These are phyloP conservation scores for Croton setiger DNA, from an alignment of 441 rosid genomes.

Conservation along the genomic window DNA sequence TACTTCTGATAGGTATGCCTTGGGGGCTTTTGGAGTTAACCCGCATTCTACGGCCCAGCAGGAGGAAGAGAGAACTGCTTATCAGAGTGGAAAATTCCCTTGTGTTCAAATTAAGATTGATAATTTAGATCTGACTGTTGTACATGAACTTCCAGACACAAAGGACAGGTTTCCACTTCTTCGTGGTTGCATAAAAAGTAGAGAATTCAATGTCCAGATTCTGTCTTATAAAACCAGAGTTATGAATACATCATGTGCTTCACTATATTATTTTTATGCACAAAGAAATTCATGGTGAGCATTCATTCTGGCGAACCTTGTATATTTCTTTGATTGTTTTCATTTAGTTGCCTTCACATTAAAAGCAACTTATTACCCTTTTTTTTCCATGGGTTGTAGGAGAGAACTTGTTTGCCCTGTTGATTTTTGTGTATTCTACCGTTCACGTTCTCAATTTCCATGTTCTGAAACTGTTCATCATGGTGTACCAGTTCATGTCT, in stretches of 20 bases:
- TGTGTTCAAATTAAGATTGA: constrained; percentile 53
- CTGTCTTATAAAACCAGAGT: constrained; percentile 68
- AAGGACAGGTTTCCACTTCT: constrained; percentile 74
- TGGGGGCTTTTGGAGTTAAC: constrained; percentile 30
- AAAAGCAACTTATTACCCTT: constrained; percentile 19
- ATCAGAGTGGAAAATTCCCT: constrained; percentile 46
- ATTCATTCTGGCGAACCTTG: constrained; percentile 16
- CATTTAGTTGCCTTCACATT: constrained; percentile 18
- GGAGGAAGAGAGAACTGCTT: constrained; percentile 38
- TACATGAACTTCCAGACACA: constrained; percentile 71
- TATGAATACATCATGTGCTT: constrained; percentile 46
- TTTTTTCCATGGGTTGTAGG: constrained; percentile 41
- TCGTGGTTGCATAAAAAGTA: constrained; percentile 50
- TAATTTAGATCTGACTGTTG: constrained; percentile 57
- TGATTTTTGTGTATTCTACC: constrained; percentile 63
- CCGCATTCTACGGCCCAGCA: constrained; percentile 26
- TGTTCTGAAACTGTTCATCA: constrained; percentile 30
- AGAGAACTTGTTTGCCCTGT: constrained; percentile 68
- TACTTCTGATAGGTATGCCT: constrained; percentile 24
- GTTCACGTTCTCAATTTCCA: constrained; percentile 46
- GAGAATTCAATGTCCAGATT: constrained; percentile 55
- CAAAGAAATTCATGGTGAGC: constrained; percentile 77
- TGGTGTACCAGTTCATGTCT: constrained; percentile 65
- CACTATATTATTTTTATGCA: constrained; percentile 64
- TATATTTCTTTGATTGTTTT: constrained; percentile 15